A percentile compares a stretch with the other conserved stretches of the same genome.
Conservation (phyloP, 2,329 filamentous ascomycete species). For the Ascocoryne sarcoides region DNA sequence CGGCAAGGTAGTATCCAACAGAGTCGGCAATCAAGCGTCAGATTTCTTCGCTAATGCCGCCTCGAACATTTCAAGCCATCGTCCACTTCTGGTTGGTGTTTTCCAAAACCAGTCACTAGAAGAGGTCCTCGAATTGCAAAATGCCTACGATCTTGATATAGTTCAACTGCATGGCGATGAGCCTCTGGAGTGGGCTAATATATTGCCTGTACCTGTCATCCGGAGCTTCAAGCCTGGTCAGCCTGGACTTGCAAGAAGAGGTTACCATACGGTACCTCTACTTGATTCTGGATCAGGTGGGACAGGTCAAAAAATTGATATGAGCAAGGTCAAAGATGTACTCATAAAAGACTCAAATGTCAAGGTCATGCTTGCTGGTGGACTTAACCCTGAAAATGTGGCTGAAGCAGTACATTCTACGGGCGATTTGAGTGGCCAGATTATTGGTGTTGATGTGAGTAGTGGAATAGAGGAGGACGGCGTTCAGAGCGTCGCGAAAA, state of each 20-base stretch:
- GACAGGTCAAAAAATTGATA: conserved; percentile 70
- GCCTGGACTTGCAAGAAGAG: conserved; percentile 54
- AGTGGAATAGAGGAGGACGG: conserved; percentile 86
- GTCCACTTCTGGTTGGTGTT: conserved; percentile 80
- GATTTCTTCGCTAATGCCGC: conserved; percentile 65
- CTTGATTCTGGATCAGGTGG: conserved; percentile 81
- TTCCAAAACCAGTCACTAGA: conserved; percentile 85
- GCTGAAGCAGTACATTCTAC: conserved; percentile 53
- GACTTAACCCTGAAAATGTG: conserved; percentile 74
- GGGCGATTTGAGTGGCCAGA: conserved; percentile 48
- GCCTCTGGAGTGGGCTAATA: conserved; percentile 78
- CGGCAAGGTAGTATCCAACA: conserved; percentile 21
- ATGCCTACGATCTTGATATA: conserved; percentile 68
- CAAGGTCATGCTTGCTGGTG: conserved; percentile 74
- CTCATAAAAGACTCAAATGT: conserved; percentile 63
- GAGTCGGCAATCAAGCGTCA: conserved; percentile 31
- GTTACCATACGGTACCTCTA: conserved; percentile 75
- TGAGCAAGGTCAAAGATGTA: conserved; percentile 56
- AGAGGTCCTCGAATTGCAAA: conserved; percentile 72
- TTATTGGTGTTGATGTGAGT: conserved; percentile 85
- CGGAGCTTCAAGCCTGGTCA: conserved; percentile 70
- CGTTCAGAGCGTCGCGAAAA: conserved; percentile 71
- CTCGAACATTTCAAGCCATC: conserved; percentile 40
- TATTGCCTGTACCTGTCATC: conserved; percentile 90
- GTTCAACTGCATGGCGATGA: conserved; percentile 92